Conservation (phyloP, 208 protist genomes). For the Leishmania braziliensis region DNA sequence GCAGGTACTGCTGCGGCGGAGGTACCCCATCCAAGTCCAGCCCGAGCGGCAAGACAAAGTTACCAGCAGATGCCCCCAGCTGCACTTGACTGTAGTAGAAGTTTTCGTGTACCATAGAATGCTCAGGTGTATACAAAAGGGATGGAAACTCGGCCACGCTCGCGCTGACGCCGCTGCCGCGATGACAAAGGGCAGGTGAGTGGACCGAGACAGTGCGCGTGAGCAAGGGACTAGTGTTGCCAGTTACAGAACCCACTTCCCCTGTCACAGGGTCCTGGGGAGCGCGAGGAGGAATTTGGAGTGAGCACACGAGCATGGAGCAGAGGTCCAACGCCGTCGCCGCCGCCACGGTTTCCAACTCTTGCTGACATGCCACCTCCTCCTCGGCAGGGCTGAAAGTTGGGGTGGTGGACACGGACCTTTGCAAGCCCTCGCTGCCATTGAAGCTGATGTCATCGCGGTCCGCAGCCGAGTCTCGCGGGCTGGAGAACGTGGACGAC, state of each 20-base stretch:
- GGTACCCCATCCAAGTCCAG: conserved; percentile 32
- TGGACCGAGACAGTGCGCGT: conserved; percentile 39
- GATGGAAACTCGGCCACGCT: conserved; percentile 45
- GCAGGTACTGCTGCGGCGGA: conserved; percentile 71
- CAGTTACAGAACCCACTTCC: conserved; percentile 22
- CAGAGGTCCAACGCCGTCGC: conserved; percentile 75
- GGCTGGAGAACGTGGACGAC: conserved; percentile 39
- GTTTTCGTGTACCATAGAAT: conserved; percentile 74
- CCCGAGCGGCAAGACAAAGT: conserved; percentile 74
- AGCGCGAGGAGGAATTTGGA: conserved; percentile 20
- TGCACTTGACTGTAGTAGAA: conserved; percentile 71
- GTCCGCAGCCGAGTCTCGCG: conserved; percentile 36
- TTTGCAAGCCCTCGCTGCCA: conserved; percentile 30
- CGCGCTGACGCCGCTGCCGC: conserved; percentile 20
- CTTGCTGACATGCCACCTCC: conserved; percentile 72
- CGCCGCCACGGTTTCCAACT: conserved; percentile 76
- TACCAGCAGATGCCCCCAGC: conserved; percentile 66
- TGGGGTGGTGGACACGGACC: conserved; percentile 26
- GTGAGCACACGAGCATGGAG: conserved; percentile 49
- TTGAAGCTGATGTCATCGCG: conserved; percentile 37
- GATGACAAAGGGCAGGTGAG: conserved; percentile 41
- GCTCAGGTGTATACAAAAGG: conserved; percentile 50
- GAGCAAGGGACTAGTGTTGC: conserved; percentile 33
- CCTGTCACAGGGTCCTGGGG: conserved; percentile 7
- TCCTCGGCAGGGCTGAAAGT: conserved; percentile 39